Evolutionary conservation across 2,329 filamentous ascomycete genomes (phyloP).

Genomic region (Fusarium circinatum): DNA sequence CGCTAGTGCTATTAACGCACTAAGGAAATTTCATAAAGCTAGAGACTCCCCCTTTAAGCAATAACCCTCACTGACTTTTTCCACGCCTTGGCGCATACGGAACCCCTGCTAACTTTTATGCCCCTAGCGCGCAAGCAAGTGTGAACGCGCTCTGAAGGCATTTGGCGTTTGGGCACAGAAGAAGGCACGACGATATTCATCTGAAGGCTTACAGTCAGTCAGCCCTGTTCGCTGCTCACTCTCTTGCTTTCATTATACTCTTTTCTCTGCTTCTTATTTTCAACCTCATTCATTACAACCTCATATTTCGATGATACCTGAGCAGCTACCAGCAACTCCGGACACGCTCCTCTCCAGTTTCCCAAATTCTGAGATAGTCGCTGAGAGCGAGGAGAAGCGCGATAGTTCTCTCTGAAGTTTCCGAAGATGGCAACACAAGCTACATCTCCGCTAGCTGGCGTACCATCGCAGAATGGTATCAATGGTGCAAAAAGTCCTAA

Average conservation of each 20-base stretch:
- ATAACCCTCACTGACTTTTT: not conserved
- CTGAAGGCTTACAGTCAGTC: not conserved
- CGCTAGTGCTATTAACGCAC: slow-evolving; percentile 17
- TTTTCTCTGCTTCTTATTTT: not conserved
- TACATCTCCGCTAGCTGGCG: not conserved
- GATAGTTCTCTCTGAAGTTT: slow-evolving; percentile 7
- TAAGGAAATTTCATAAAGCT: slow-evolving; percentile 17
- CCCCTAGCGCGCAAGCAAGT: slow-evolving; percentile 14
- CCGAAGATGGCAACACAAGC: slow-evolving; percentile 21
- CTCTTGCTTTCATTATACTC: not conserved
- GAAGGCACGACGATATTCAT: slow-evolving; percentile 1
- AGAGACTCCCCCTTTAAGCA: not conserved
- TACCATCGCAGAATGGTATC: slow-evolving; percentile 6
- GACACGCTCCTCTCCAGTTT: slow-evolving; percentile 16
- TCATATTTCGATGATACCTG: not conserved
- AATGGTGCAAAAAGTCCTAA: slow-evolving; percentile 13
- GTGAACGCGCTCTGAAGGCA: slow-evolving; percentile 20
- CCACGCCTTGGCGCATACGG: not conserved
- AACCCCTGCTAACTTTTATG: not conserved
- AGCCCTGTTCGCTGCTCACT: not conserved
- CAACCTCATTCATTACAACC: not conserved
- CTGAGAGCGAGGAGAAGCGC: slow-evolving; percentile 2
- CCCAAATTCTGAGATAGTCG: not conserved
- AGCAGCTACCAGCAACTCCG: not conserved
- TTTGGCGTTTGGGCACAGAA: not conserved